These are phyloP conservation scores for Starmerella apis DNA, from an alignment of 805 yeast species.

Conservation along the genomic window DNA sequence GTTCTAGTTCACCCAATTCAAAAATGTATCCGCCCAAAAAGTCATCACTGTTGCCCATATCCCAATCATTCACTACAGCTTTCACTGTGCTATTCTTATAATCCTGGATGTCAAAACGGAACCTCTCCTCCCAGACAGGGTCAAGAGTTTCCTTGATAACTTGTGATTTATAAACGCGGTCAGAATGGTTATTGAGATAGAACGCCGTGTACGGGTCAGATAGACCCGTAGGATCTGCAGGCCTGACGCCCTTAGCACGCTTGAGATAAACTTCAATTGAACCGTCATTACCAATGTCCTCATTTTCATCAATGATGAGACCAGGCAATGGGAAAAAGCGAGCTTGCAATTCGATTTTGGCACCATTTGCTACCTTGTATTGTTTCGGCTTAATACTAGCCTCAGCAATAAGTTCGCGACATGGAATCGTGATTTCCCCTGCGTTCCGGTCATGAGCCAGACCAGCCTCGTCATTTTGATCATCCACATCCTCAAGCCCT, in stretches of 20 bases:
- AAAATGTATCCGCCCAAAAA: conserved; percentile 56
- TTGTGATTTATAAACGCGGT: conserved; percentile 59
- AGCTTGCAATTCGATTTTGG: conserved; percentile 20
- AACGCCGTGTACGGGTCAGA: conserved; percentile 83
- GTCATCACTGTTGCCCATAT: conserved; percentile 82
- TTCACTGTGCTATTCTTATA: conserved; percentile 24
- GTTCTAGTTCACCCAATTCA: conserved; percentile 49
- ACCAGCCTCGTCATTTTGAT: conserved; percentile 32
- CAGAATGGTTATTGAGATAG: conserved; percentile 49
- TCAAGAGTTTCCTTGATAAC: conserved; percentile 74
- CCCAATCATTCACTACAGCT: conserved; percentile 74
- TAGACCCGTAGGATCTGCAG: conserved; percentile 87
- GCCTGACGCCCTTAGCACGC: conserved; percentile 55
- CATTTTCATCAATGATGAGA: conserved; percentile 56
- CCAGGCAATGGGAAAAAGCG: conserved; percentile 69
- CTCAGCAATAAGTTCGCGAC: conserved; percentile 27
- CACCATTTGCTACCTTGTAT: conserved; percentile 20
- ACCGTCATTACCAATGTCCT: conserved; percentile 69
- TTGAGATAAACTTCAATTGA: conserved; percentile 48
- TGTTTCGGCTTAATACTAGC: conserved; percentile 23
- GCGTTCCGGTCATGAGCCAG: conserved; percentile 17
- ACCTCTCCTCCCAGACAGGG: conserved; percentile 80
- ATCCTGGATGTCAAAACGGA: conserved; percentile 27
- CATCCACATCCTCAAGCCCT: conserved; percentile 16
- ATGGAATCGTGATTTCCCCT: conserved; percentile 44